Conservation (phyloP, 1,284 basidiomycete species). For the Ustilago cynodontis region DNA sequence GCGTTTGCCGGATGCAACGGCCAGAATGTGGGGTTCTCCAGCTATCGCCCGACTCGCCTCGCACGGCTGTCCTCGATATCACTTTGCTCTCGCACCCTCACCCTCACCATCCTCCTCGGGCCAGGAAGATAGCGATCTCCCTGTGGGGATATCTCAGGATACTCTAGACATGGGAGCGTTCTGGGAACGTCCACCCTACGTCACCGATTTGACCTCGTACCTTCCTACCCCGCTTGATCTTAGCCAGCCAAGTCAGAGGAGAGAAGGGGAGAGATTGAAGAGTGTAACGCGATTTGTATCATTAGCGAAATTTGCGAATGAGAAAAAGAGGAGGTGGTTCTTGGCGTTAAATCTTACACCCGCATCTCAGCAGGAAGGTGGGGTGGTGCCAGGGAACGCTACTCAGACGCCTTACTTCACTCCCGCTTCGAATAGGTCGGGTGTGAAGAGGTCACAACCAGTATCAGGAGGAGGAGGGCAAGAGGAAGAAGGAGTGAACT, state of each 20-base stretch:
- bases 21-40: conserved; percentile 60
- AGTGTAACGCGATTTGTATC: conserved; percentile 60
- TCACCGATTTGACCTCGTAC: conserved; percentile 36
- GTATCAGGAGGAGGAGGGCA: background rate
- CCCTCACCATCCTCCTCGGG: background rate
- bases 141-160: conserved; percentile 34
- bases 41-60: conserved; percentile 50
- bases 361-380: conserved; percentile 14
- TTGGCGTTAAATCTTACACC: conserved; percentile 61
- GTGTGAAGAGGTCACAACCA: conserved; percentile 6
- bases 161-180: conserved; percentile 52
- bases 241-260: background rate
- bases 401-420: conserved; percentile 43
- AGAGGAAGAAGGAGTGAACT: conserved; percentile 34
- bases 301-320: conserved; percentile 61
- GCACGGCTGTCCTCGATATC: conserved; percentile 57
- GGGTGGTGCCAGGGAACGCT: conserved; percentile 21
- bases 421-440: background rate
- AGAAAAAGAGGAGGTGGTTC: conserved; percentile 65
- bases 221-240: conserved; percentile 3
- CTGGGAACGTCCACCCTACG: conserved; percentile 66
- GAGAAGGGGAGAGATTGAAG: conserved; percentile 16
- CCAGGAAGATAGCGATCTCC: conserved; percentile 7
- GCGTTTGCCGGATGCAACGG: conserved; percentile 41
- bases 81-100: conserved; percentile 59